Evolutionary conservation across 768 basidiomycete genomes (phyloP).

Genomic region (Lyophyllum shimeji): DNA sequence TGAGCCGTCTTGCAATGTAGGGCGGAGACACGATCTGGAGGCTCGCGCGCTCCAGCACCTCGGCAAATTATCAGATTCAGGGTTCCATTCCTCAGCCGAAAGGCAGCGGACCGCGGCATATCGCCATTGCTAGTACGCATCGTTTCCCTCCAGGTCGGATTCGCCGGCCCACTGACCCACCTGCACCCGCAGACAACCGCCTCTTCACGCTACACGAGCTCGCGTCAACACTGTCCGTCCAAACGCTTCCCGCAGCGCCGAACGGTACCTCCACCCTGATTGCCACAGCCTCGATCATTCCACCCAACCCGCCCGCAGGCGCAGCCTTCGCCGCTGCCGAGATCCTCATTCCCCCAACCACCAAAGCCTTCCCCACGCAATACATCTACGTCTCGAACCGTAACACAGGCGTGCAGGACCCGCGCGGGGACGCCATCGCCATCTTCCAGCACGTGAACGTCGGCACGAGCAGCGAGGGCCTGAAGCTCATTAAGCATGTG

Average conservation of each 20-base stretch:
- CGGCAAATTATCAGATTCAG: constrained; percentile 50
- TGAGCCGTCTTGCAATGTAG: constrained; percentile 23
- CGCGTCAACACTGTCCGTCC: constrained; percentile 55
- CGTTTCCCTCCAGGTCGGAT: background rate
- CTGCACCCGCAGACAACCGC: constrained; percentile 36
- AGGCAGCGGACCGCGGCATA: constrained; percentile 65
- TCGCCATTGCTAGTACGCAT: constrained; percentile 35
- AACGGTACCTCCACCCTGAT: constrained; percentile 51
- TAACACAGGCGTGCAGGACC: constrained; percentile 48
- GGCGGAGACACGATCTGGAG: constrained; percentile 68
- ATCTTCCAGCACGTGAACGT: constrained; percentile 46
- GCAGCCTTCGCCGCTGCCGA: constrained; percentile 57
- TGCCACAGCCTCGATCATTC: constrained; percentile 49
- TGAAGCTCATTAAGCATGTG: constrained; percentile 44
- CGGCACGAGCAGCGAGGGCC: constrained; percentile 21
- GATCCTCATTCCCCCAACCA: constrained; percentile 56
- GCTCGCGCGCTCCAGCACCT: constrained; percentile 39
- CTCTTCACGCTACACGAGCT: constrained; percentile 58
- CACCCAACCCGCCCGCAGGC: constrained; percentile 36
- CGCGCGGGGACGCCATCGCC: constrained; percentile 60
- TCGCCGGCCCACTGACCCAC: background rate
- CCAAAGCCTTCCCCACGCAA: constrained; percentile 42
- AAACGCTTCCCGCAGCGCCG: constrained; percentile 51
- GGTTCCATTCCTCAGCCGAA: constrained; percentile 41
- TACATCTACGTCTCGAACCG: constrained; percentile 72